Conservation (phyloP, 306 rosid species). For the Vigna reflexopilosa region DNA sequence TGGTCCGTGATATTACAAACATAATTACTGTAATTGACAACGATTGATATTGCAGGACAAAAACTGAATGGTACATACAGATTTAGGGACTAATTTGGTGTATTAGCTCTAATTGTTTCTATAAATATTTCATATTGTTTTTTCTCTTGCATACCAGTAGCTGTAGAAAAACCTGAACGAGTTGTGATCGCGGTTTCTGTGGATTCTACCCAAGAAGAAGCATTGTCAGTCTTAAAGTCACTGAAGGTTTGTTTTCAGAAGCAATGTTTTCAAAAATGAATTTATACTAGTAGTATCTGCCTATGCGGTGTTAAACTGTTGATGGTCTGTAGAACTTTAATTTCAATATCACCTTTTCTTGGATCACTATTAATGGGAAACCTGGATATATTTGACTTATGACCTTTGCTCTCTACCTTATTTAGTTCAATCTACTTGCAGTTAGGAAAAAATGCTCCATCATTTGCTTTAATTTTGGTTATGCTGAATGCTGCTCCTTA, state of each 20-base stretch:
- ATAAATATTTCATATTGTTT: not conserved
- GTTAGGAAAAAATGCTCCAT: slow-evolving; percentile 14
- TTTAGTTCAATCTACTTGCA: not conserved
- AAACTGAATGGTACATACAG: not conserved
- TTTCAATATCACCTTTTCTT: not conserved
- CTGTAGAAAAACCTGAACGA: slow-evolving; percentile 58
- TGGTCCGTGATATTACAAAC: not conserved
- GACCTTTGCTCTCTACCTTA: not conserved
- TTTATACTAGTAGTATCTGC: slow-evolving; percentile 12
- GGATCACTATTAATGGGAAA: slow-evolving; percentile 1
- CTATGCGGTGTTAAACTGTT: not conserved
- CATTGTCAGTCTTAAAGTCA: slow-evolving; percentile 69
- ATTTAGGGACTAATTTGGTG: not conserved
- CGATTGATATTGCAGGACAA: not conserved
- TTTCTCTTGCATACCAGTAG: slow-evolving; percentile 41
- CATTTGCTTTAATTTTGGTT: slow-evolving; percentile 3
- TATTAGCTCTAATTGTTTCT: slow-evolving; percentile 2
- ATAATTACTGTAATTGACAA: not conserved
- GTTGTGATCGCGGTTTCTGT: slow-evolving; percentile 63
- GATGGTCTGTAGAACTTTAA: not conserved
- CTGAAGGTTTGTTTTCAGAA: slow-evolving; percentile 71
- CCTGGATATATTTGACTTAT: not conserved
- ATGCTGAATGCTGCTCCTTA: not conserved
- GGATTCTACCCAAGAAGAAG: slow-evolving; percentile 88
- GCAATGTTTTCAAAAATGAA: slow-evolving; percentile 21